Base-by-base conservation (phyloP, 202 grass and related monocot species). In the Brachypodium distachyon region DNA sequence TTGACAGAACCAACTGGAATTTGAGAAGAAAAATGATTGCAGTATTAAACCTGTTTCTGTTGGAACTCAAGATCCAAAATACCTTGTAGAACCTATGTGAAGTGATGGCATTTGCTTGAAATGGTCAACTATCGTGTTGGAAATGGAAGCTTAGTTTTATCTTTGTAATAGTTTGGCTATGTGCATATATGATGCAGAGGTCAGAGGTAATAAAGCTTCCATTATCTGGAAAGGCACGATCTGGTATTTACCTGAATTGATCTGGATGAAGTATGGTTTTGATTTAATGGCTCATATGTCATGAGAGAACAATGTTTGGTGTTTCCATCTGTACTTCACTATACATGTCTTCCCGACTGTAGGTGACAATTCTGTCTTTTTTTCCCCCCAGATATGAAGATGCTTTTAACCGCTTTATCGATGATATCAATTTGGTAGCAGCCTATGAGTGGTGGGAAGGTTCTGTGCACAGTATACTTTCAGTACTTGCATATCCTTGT, bases 401-500 rank as follows among this genome's bases (percentile, higher is more conserved):
- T 63, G 87, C 91, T 88, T 99, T 99, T 78, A 99, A 99, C 52
- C 82, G 85, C 21, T 99, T 99, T 84, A 92, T 99, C 36, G 96
- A 95, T 88, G 96, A 95, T 61, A 95, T 99, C 51, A 99, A 99
- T 81, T 86, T 90, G 54, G 91, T 99, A 40, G 87, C 96, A 75
- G 89, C 96, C 66, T 99, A 92, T 73, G 96, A 93, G 52, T 99
- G 96, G 96, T 99, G 96, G 96, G 96, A 99, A 90, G 96, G 96
- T 44, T 99, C 96, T 26, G 78, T 99, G 51, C 96, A 99, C 66
- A 95, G 91, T 81, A 99, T 99, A 78, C 85, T 99, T 70, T 88
- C 92, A 72, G 70, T 99, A 64, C 85, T 99, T 85, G 96, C 96
- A 12, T 99, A 95, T 84, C 96, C 96, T 78, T 99, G 96, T 89